These are phyloP conservation scores for Magnolia changhungtana DNA, from an alignment of 164 flowering plant species.

Conservation along the genomic window DNA sequence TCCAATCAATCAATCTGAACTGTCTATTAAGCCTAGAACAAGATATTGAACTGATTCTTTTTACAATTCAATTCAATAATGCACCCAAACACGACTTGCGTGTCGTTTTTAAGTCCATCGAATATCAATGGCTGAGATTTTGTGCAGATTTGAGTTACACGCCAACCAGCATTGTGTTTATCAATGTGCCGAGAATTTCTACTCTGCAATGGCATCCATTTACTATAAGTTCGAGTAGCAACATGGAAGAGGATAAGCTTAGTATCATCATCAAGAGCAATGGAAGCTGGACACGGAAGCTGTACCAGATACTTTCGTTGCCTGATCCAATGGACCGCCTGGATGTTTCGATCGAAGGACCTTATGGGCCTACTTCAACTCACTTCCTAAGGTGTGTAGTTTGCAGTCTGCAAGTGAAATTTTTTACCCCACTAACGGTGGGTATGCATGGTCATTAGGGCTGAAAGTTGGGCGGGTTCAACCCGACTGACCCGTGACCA, in stretches of 20 bases:
- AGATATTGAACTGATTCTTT: too few species aligned
- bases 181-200: constrained; percentile 64
- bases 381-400: constrained; percentile 46
- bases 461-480: too few species aligned
- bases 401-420: constrained; percentile 5
- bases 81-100: too few species aligned
- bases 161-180: constrained; percentile 53
- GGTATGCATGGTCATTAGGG: too few species aligned
- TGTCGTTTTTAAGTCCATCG: too few species aligned
- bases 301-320: constrained; percentile 49
- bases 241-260: constrained; percentile 51
- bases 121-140: neutral
- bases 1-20: too few species aligned
- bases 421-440: neutral
- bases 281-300: constrained; percentile 70
- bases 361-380: constrained; percentile 76
- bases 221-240: constrained; percentile 53
- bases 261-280: constrained; percentile 49
- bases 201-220: constrained; percentile 84
- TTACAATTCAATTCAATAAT: too few species aligned
- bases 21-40: too few species aligned
- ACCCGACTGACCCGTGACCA: too few species aligned
- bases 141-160: constrained; percentile 48
- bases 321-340: constrained; percentile 48
- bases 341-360: constrained; percentile 46